phyloP scores from a whole-genome alignment of 2,329 filamentous ascomycete genomes.

The Zopfia rhizophila region DNA sequence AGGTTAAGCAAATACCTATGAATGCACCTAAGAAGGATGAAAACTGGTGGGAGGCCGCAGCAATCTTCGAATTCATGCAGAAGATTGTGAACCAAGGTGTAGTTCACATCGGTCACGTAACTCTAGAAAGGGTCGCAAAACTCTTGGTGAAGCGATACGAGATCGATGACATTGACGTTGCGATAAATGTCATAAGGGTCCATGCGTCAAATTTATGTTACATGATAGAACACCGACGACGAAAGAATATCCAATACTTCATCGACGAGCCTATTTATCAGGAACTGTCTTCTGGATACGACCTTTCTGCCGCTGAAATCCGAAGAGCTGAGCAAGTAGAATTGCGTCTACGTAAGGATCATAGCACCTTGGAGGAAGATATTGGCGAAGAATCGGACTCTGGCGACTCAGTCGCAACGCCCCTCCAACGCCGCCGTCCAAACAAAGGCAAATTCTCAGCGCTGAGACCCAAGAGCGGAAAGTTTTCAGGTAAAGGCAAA shows the following conservation, averaged over 20 bases:
- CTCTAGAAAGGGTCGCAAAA: constrained; percentile 43
- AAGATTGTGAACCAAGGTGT: constrained; percentile 47
- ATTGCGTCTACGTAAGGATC: constrained; percentile 42
- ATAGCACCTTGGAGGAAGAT: constrained; percentile 34
- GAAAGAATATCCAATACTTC: constrained; percentile 41
- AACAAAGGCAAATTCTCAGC: constrained; percentile 46
- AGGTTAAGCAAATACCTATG: constrained; percentile 14
- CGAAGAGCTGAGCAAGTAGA: constrained; percentile 42
- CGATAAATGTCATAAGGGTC: constrained; percentile 45
- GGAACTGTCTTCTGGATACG: constrained; percentile 38
- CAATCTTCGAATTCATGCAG: constrained; percentile 53
- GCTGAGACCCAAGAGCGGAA: constrained; percentile 47
- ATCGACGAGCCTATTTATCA: constrained; percentile 45
- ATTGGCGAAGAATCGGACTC: constrained; percentile 32
- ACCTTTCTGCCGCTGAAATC: constrained; percentile 42
- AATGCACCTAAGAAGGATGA: constrained; percentile 48
- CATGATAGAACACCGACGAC: constrained; percentile 50
- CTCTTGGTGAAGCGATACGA: constrained; percentile 49
- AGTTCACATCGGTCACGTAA: constrained; percentile 43
- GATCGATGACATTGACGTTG: constrained; percentile 45
- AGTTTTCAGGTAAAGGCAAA: constrained; percentile 49
- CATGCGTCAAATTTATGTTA: constrained; percentile 50
- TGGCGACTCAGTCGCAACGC: constrained; percentile 32
- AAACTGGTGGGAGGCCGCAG: constrained; percentile 52
- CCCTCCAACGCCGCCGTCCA: constrained; percentile 30